Evolutionary conservation across 768 basidiomycete species (phyloP).

Genomic region (Tylopilus balloui): DNA sequence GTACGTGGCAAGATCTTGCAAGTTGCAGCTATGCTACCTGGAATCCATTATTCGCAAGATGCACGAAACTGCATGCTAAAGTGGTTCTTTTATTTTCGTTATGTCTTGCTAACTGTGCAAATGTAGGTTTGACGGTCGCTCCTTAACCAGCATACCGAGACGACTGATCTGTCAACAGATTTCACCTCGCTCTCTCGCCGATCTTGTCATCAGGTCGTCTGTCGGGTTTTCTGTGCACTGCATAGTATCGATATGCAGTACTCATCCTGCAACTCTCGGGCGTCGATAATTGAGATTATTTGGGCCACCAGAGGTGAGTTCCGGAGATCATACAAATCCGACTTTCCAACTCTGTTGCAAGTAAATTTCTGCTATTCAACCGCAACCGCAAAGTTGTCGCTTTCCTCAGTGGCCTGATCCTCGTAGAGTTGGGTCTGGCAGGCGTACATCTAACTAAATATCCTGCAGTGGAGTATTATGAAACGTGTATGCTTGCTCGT

Average conservation of each 20-base stretch:
- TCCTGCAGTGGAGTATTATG: not conserved
- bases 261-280: slow-evolving; percentile 6
- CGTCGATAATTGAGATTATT: slow-evolving; percentile 18
- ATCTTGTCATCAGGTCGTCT: slow-evolving; percentile 7
- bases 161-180: slow-evolving; percentile 1
- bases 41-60: slow-evolving; percentile 6
- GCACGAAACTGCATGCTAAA: slow-evolving; percentile 8
- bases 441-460: slow-evolving; percentile 20
- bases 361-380: slow-evolving; percentile 33
- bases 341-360: not conserved
- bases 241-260: slow-evolving; percentile 11
- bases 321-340: not conserved
- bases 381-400: slow-evolving; percentile 28
- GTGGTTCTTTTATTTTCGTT: slow-evolving; percentile 18
- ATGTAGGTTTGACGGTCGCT: slow-evolving; percentile 2
- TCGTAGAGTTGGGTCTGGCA: slow-evolving; percentile 17
- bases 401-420: slow-evolving; percentile 9
- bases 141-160: not conserved
- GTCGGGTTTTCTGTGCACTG: slow-evolving; percentile 8
- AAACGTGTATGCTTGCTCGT: slow-evolving; percentile 26
- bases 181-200: slow-evolving; percentile 6
- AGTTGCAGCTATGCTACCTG: too few relatives aligned
- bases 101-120: slow-evolving; percentile 10
- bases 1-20: slow-evolving; percentile 26
- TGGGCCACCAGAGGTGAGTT: slow-evolving; percentile 26